phyloP scores from a whole-genome alignment of 345 rosid species.

The Lepidium aucheri region DNA sequence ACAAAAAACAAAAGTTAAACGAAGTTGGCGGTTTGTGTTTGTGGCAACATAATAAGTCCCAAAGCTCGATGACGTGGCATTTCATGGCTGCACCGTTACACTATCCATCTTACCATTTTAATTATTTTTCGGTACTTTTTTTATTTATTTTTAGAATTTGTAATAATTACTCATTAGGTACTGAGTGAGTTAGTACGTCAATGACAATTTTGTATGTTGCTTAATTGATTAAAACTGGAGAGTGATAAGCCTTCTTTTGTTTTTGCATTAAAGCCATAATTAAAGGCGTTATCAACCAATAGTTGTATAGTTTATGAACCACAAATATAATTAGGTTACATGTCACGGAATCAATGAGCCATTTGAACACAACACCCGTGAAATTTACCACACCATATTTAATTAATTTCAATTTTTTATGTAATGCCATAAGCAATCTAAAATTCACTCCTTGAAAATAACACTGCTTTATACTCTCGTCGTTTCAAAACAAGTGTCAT shows the following conservation, averaged over 20 bases:
- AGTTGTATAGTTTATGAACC: constrained; percentile 4
- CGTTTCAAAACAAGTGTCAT: too few relatives aligned
- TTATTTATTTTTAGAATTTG: neutral
- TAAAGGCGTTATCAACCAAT: constrained; percentile 8
- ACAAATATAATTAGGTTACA: constrained; percentile 13
- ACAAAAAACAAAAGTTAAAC: too few relatives aligned
- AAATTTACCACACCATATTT: constrained; percentile 14
- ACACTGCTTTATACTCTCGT: neutral
- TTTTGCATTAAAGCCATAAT: neutral
- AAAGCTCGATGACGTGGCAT: constrained; percentile 10
- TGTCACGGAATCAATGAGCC: constrained; percentile 5
- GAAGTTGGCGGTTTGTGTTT: constrained; percentile 21
- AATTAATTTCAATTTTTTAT: neutral
- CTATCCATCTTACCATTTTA: neutral
- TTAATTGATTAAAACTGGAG: neutral
- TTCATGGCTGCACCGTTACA: constrained; percentile 24
- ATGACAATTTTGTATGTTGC: neutral
- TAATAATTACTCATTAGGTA: constrained; percentile 1
- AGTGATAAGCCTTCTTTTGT: neutral
- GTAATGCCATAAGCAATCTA: constrained; percentile 3
- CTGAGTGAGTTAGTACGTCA: neutral
- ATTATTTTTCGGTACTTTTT: neutral
- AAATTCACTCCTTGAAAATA: constrained; percentile 8
- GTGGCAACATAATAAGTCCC: constrained; percentile 12
- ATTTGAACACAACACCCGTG: neutral